Base-by-base conservation (phyloP, 371 early-diverging fungal genomes). In the Mortierella sp. region DNA sequence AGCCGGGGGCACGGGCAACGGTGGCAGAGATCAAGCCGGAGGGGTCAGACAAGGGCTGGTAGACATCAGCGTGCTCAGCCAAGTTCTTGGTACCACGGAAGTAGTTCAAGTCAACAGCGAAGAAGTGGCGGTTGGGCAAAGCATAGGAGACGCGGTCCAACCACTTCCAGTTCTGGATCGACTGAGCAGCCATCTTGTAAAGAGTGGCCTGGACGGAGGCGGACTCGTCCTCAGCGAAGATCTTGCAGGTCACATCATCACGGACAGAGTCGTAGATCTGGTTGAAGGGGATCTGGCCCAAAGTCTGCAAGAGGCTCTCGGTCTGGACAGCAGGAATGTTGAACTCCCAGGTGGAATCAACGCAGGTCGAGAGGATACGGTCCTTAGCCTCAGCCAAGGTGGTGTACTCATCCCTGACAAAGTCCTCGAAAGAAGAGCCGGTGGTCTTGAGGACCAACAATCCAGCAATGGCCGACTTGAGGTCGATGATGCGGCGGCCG, bases 111-210 rank as follows among this genome's bases (percentile, higher is more conserved):
- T 94, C 92, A 52, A 91, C 85, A 41, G 88, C 88, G 70, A 93
- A 91, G 76, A 88, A 88, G 78, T 94, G 94, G 80, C 89, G 91
- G 84, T 94, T 94, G 80, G 94, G 94, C 51, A 94, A 84, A 53
- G 91, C 85, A 71, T 91, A 92, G 60, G 83, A 84, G 60, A 92
- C 81, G 57, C 90, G 88, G 25, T 82, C 85, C 50, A 94, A 78
- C 44, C 82, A 83, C 44, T 86, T 85, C 82, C 79, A 88, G 54
- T 82, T 81, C 54, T 82, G 82, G 67, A 94, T 79, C 54, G 86
- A 87, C 65, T 71, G 81, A 54, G 88, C 84, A 57, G 91, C 90
- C 87, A 91, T 90, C 47, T 84, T 71, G 80, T 88, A 90, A 37
- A 91, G 79, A 13, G 91, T 91, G 47, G 90, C 89, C 78, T 90